Conservation (phyloP, 345 rosid species). For the Citrus hindsii region DNA sequence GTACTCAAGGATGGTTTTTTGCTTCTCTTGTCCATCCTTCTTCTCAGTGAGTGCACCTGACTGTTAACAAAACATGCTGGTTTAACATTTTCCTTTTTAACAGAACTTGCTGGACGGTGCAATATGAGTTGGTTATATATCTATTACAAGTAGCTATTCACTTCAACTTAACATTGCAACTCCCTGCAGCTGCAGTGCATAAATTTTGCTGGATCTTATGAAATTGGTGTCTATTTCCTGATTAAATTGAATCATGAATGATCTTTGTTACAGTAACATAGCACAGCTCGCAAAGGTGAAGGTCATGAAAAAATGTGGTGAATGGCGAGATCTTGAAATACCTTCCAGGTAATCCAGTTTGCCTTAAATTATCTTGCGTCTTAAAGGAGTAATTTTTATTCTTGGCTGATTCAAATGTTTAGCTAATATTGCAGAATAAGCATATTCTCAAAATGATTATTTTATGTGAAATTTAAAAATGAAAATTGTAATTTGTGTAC, state of each 20-base stretch:
- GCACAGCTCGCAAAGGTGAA: conserved; percentile 85
- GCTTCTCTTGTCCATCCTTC: conserved; percentile 75
- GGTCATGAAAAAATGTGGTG: conserved; percentile 57
- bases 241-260: conserved; percentile 7
- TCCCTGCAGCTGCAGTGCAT: not conserved
- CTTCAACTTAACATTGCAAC: not conserved
- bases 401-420: not conserved
- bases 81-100: not conserved
- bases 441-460: not conserved
- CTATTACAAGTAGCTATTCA: not conserved
- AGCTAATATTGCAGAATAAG: not conserved
- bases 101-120: not conserved
- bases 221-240: not conserved
- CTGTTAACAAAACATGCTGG: not conserved
- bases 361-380: not conserved
- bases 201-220: not conserved
- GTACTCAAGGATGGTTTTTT: conserved; percentile 94
- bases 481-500: not conserved
- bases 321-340: conserved; percentile 69
- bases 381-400: not conserved
- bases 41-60: conserved; percentile 42
- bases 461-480: not conserved
- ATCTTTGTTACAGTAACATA: conserved; percentile 57
- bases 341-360: conserved; percentile 49
- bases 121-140: not conserved